These are phyloP conservation scores for Orbilia oligospora DNA, from an alignment of 2,329 filamentous ascomycete species.

Conservation along the genomic window DNA sequence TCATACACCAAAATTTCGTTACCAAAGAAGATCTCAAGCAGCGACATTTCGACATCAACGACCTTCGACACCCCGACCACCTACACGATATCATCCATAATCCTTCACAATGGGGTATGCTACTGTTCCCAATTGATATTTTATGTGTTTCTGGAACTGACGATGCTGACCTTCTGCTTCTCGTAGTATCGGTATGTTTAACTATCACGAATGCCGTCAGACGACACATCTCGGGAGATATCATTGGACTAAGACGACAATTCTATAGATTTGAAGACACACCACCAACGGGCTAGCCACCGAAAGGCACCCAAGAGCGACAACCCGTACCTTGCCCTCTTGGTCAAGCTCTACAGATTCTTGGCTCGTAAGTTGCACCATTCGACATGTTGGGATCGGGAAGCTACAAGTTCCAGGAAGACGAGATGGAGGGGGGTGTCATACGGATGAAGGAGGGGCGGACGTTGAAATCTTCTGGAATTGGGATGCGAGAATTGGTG, in stretches of 20 bases:
- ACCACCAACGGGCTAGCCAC: slow-evolving; percentile 79
- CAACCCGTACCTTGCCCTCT: slow-evolving; percentile 96
- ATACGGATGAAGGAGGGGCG: slow-evolving; percentile 33
- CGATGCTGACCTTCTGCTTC: slow-evolving; percentile 32
- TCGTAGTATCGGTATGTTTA: slow-evolving; percentile 58
- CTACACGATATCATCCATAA: slow-evolving; percentile 31
- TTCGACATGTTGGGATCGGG: slow-evolving; percentile 44
- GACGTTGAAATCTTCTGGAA: slow-evolving; percentile 47
- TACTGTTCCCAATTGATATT: slow-evolving; percentile 14
- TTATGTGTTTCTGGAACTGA: slow-evolving; percentile 20
- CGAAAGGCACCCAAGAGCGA: slow-evolving; percentile 97
- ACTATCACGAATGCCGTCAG: slow-evolving; percentile 26
- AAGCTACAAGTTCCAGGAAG: slow-evolving; percentile 27
- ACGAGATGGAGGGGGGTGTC: slow-evolving; percentile 47
- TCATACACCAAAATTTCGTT: slow-evolving; percentile 60
- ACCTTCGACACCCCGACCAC: slow-evolving; percentile 42
- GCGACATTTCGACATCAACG: slow-evolving; percentile 60
- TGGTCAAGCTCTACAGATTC: slow-evolving; percentile 99
- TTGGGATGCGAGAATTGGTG: slow-evolving; percentile 5
- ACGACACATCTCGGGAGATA: slow-evolving; percentile 35
- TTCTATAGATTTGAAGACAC: slow-evolving; percentile 71
- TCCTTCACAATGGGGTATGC: slow-evolving; percentile 60
- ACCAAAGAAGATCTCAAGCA: slow-evolving; percentile 50
- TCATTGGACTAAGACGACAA: slow-evolving; percentile 48
- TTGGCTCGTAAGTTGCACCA: slow-evolving; percentile 81